Base-by-base conservation (phyloP, 108 stramenopile genomes). In the Schizochytrium sp. region DNA sequence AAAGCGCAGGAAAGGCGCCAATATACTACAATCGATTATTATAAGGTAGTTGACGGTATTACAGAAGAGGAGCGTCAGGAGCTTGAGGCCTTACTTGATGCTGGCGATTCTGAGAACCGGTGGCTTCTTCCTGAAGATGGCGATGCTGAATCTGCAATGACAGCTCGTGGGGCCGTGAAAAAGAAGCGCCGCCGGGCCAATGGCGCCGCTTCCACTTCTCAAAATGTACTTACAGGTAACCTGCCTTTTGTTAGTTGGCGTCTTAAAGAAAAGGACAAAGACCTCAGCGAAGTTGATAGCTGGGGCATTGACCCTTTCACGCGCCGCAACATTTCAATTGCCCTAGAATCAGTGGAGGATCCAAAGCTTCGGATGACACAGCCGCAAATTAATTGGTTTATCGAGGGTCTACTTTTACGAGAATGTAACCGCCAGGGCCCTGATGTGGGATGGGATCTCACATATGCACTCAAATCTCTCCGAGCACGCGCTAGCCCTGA, bases 281-380 rank as follows among this genome's bases (percentile, higher is more conserved):
- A 83, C 38, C 47, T 83, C 76, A 17, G 49, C 76, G 76, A 83
- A 53, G 53, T 55, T 42, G 76, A 83, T 40, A 83, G 50, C 47
- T 83, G 76, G 76, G 76, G 76, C 45, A 83, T 83, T 50, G 76
- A 83, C 40, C 76, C 76, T 40, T 83, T 83, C 2, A 55, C 76
- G 47, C 47, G 76, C 10, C 47, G 76, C 47, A 83, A 83, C 28
- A 17, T 83, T 55, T 55, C 53, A n/a, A 83, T 83, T 2, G 76
- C 76, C 47, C 76, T 83, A 47, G 76, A 83, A 40, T 83, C 76
- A 5, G 28, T 83, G 10, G 53, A 83, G 12, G 76, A 46, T 53
- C 8, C 76, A 38, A 5, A 49, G 10, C 76, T 83, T 10, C 47
- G 76, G 28, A 83, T 83, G 76, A 55, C 76, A 0, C 76, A 55